Evolutionary conservation across 2,329 filamentous ascomycete species (phyloP).

Genomic region (Tolypocladium amazonense): DNA sequence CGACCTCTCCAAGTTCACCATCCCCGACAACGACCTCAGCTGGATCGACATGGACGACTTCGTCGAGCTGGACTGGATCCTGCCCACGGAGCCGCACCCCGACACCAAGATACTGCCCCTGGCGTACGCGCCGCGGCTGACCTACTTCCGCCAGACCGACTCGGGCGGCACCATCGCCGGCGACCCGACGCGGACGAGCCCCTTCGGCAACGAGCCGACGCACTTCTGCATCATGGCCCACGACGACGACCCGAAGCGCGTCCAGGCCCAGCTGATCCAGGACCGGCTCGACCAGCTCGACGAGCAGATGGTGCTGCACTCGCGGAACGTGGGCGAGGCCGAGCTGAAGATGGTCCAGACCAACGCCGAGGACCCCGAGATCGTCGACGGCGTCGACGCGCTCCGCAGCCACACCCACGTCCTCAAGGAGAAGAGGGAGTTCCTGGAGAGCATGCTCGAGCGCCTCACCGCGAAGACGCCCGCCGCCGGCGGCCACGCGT

Average conservation of each 20-base stretch:
- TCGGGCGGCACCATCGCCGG: conserved; percentile 70
- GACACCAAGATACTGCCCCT: conserved; percentile 91
- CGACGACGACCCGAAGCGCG: conserved; percentile 76
- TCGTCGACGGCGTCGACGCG: conserved; percentile 50
- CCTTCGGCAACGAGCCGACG: conserved; percentile 86
- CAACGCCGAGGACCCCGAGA: conserved; percentile 35
- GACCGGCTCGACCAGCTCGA: conserved; percentile 70
- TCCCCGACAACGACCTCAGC: conserved; percentile 86
- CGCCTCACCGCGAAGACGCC: conserved; percentile 32
- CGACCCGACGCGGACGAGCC: conserved; percentile 74
- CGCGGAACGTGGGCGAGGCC: conserved; percentile 61
- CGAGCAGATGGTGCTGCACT: conserved; percentile 66
- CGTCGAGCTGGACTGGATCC: conserved; percentile 92
- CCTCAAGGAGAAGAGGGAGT: conserved; percentile 45
- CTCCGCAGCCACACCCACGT: conserved; percentile 44
- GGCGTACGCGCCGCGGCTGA: conserved; percentile 86
- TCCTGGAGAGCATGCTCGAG: conserved; percentile 47
- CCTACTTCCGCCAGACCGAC: conserved; percentile 95
- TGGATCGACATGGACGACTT: conserved; percentile 99
- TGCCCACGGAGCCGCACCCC: conserved; percentile 81
- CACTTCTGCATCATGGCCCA: conserved; percentile 94
- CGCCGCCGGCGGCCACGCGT: conserved; percentile 15
- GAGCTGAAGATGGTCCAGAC: conserved; percentile 54
- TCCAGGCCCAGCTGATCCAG: conserved; percentile 79
- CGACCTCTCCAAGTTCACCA: conserved; percentile 81